A percentile compares a stretch with the other conserved stretches of the same genome.
Evolutionary conservation across 768 basidiomycete genomes (phyloP).

Genomic region (Leccinum broughii): DNA sequence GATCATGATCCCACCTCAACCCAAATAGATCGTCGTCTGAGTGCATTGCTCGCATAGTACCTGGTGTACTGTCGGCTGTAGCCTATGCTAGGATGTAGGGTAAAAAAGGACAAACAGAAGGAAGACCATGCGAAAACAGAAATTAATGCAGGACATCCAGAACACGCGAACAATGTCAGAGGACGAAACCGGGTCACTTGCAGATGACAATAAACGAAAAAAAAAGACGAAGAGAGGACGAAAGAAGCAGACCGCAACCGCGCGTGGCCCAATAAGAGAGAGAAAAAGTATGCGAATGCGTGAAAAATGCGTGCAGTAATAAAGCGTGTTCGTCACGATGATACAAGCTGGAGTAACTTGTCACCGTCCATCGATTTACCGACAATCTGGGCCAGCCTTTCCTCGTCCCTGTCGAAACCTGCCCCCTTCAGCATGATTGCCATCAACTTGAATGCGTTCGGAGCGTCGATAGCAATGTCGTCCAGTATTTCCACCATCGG

Average conservation of each 20-base stretch:
- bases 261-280: constrained; percentile 12
- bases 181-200: constrained; percentile 19
- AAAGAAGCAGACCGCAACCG: constrained; percentile 12
- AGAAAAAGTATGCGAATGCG: constrained; percentile 15
- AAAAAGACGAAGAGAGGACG: neutral
- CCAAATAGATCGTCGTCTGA: constrained; percentile 16
- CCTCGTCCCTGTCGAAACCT: constrained; percentile 57
- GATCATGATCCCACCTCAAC: too few species aligned
- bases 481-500: constrained; percentile 76
- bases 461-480: constrained; percentile 88
- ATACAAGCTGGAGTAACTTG: constrained; percentile 58
- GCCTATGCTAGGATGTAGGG: constrained; percentile 21
- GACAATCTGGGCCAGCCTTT: constrained; percentile 54
- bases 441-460: constrained; percentile 77
- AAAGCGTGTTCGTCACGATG: constrained; percentile 32
- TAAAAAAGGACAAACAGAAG: constrained; percentile 19
- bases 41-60: constrained; percentile 25
- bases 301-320: constrained; percentile 17
- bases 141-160: constrained; percentile 33
- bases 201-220: constrained; percentile 5
- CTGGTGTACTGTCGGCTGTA: constrained; percentile 25
- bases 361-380: constrained; percentile 61
- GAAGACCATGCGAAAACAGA: constrained; percentile 26
- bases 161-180: constrained; percentile 28
- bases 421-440: constrained; percentile 74